Conservation (phyloP, 805 yeast species). For the Scheffersomyces lignosus region DNA sequence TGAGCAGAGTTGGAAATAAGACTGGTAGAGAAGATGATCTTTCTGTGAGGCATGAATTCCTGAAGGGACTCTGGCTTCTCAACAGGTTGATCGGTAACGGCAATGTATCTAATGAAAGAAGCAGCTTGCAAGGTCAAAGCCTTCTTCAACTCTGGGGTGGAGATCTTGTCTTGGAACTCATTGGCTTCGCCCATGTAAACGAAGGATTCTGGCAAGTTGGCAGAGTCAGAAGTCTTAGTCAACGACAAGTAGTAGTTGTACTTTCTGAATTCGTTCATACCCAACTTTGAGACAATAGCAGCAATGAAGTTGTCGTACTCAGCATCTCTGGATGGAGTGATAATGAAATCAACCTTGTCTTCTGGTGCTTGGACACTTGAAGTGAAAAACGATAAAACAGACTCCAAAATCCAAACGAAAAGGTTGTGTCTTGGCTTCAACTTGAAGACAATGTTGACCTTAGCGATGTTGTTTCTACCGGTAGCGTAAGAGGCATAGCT, state of each 20-base stretch:
- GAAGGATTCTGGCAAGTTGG: conserved; percentile 66
- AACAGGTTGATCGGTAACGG: conserved; percentile 82
- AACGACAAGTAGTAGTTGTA: conserved; percentile 80
- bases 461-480: conserved; percentile 78
- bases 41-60: conserved; percentile 55
- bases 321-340: conserved; percentile 52
- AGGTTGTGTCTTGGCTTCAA: conserved; percentile 81
- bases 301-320: conserved; percentile 70
- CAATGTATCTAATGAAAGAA: conserved; percentile 59
- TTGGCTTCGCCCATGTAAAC: conserved; percentile 88
- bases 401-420: conserved; percentile 65
- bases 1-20: conserved; percentile 53
- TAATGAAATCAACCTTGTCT: conserved; percentile 61
- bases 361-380: conserved; percentile 53
- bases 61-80: conserved; percentile 62
- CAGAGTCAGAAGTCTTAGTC: conserved; percentile 76
- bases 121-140: conserved; percentile 46
- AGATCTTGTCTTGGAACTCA: conserved; percentile 71
- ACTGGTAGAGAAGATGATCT: conserved; percentile 55
- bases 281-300: conserved; percentile 81
- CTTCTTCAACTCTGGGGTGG: conserved; percentile 43
- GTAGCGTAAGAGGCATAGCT: conserved; percentile 75
- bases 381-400: conserved; percentile 55
- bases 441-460: conserved; percentile 58
- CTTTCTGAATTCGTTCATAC: conserved; percentile 75